Conservation (phyloP, 2,329 filamentous ascomycete species). For the Paraphaeosphaeria minitans region DNA sequence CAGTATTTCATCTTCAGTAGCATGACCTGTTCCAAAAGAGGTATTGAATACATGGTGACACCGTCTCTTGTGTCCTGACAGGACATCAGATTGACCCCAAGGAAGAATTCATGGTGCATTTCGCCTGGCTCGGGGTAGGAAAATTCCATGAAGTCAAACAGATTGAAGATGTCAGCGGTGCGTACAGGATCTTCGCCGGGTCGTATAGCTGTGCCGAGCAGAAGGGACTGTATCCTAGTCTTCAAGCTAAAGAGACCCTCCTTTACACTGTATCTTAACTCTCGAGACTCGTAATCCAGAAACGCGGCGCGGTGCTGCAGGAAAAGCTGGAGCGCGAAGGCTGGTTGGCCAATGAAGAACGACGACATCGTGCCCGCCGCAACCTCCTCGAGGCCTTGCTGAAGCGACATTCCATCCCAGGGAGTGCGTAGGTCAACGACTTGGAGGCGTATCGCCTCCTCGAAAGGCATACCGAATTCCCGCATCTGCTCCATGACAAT, state of each 20-base stretch:
- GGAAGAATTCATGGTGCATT: conserved; percentile 65
- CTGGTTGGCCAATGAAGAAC: conserved; percentile 72
- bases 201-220: conserved; percentile 76
- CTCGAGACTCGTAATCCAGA: conserved; percentile 83
- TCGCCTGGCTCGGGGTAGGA: conserved; percentile 56
- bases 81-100: conserved; percentile 68
- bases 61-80: conserved; percentile 65
- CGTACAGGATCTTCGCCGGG: conserved; percentile 68
- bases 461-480: conserved; percentile 77
- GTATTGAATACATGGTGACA: conserved; percentile 68
- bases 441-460: conserved; percentile 72
- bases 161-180: conserved; percentile 82
- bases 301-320: conserved; percentile 76
- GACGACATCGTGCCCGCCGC: conserved; percentile 50
- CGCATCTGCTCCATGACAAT: conserved; percentile 81
- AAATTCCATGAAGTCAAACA: conserved; percentile 87
- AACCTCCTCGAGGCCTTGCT: conserved; percentile 45
- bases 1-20: conserved; percentile 70
- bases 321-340: conserved; percentile 75
- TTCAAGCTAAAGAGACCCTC: conserved; percentile 64
- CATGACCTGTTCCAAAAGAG: conserved; percentile 75
- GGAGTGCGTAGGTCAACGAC: conserved; percentile 70
- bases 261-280: conserved; percentile 78
- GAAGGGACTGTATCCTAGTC: conserved; percentile 59
- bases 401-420: conserved; percentile 74